These are phyloP conservation scores for Diaporthe capsici DNA, from an alignment of 2,329 filamentous ascomycete genomes.

Conservation along the genomic window DNA sequence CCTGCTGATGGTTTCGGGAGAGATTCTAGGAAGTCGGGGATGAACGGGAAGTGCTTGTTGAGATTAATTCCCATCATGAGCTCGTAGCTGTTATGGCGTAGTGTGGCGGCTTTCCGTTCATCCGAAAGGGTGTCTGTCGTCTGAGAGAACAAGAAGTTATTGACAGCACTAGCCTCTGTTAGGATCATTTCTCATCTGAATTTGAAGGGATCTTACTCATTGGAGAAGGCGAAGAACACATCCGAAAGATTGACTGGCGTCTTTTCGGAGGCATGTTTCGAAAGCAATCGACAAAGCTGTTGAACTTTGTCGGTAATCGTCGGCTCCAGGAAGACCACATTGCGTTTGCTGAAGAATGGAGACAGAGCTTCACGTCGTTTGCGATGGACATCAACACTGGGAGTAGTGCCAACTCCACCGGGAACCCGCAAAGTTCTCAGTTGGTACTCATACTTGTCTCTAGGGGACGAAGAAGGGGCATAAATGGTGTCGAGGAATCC, in stretches of 20 bases:
- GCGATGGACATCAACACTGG: constrained; percentile 26
- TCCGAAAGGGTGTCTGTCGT: constrained; percentile 24
- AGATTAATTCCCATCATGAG: constrained; percentile 27
- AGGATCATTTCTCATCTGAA: constrained; percentile 20
- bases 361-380: constrained; percentile 30
- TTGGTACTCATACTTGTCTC: constrained; percentile 32
- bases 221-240: constrained; percentile 32
- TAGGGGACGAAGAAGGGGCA: constrained; percentile 26
- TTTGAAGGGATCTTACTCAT: constrained; percentile 25
- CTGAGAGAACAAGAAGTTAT: constrained; percentile 29
- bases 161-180: constrained; percentile 22
- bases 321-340: constrained; percentile 23
- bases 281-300: constrained; percentile 31
- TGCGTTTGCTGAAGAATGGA: constrained; percentile 35
- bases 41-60: constrained; percentile 32
- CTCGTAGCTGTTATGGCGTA: constrained; percentile 32
- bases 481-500: constrained; percentile 34
- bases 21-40: constrained; percentile 25
- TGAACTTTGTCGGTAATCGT: constrained; percentile 28
- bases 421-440: constrained; percentile 29
- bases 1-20: constrained; percentile 33
- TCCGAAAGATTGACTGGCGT: constrained; percentile 32
- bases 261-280: constrained; percentile 21
- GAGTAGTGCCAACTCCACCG: constrained; percentile 31
- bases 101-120: constrained; percentile 25